Evolutionary conservation across 1,284 basidiomycete species (phyloP).

Genomic region (Flammula alnicola): DNA sequence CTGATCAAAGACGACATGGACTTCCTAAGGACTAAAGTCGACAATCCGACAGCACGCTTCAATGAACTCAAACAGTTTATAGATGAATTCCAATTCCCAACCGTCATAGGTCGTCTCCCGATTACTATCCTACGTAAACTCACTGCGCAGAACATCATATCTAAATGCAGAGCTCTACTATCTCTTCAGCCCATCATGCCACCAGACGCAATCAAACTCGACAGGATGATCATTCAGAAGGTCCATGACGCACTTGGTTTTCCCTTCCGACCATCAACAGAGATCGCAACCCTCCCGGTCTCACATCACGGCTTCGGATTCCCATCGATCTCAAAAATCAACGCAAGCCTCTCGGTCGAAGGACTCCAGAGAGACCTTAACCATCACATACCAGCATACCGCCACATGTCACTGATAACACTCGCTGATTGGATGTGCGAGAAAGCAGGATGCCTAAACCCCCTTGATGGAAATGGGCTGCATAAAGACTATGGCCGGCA

Average conservation of each 20-base stretch:
- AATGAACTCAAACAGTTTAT: slow-evolving; percentile 25
- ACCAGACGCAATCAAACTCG: slow-evolving; percentile 27
- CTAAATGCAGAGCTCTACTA: slow-evolving; percentile 26
- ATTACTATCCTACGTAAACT: slow-evolving; percentile 32
- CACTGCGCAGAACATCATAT: slow-evolving; percentile 31
- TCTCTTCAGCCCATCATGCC: slow-evolving; percentile 34
- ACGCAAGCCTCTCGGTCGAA: slow-evolving; percentile 27
- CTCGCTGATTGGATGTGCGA: slow-evolving; percentile 34
- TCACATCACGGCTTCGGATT: slow-evolving; percentile 29
- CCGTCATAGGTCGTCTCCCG: slow-evolving; percentile 19
- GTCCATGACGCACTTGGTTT: slow-evolving; percentile 28
- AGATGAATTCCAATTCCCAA: slow-evolving; percentile 31
- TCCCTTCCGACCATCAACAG: slow-evolving; percentile 24
- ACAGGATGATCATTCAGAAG: slow-evolving; percentile 3
- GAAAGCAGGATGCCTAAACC: slow-evolving; percentile 12
- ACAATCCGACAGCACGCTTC: slow-evolving; percentile 11
- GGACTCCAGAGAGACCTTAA: slow-evolving; percentile 33
- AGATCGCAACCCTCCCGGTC: slow-evolving; percentile 24
- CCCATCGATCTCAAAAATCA: slow-evolving; percentile 32
- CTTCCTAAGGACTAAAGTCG: slow-evolving; percentile 22
- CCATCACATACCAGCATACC: slow-evolving; percentile 33
- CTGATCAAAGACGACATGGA: slow-evolving; percentile 21
- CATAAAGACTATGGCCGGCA: neutral
- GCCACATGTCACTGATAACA: slow-evolving; percentile 33
- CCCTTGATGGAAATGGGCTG: slow-evolving; percentile 22